Conservation (phyloP, 805 yeast species). For the Pichia occidentalis region DNA sequence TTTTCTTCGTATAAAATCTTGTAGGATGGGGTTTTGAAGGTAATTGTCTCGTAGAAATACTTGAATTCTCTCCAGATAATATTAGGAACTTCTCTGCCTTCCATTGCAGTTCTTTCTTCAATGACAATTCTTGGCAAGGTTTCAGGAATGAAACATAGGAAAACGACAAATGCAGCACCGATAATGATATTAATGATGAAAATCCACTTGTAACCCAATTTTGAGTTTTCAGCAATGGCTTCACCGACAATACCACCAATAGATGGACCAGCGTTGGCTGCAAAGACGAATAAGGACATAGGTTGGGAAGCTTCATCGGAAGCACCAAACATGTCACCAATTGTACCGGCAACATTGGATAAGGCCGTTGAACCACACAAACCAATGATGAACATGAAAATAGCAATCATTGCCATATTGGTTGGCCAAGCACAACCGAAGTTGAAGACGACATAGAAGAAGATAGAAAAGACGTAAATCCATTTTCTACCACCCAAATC, state of each 20-base stretch:
- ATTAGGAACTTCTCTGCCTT: constrained; percentile 20
- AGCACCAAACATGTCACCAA: constrained; percentile 31
- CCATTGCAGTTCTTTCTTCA: constrained; percentile 25
- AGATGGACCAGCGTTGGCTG: constrained; percentile 33
- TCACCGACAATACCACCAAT: constrained; percentile 34
- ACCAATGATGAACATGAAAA: constrained; percentile 30
- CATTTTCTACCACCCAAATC: constrained; percentile 34
- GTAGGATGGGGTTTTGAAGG: constrained; percentile 20
- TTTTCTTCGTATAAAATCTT: constrained; percentile 11
- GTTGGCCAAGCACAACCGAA: constrained; percentile 32
- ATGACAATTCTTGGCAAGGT: constrained; percentile 33
- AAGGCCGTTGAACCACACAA: constrained; percentile 29
- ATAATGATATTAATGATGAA: constrained; percentile 30
- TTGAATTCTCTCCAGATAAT: constrained; percentile 25
- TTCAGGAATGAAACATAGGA: constrained; percentile 27
- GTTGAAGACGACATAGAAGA: constrained; percentile 26
- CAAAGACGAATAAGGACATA: constrained; percentile 30
- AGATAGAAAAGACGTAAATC: constrained; percentile 29
- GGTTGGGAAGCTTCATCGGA: constrained; percentile 32
- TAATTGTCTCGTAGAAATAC: constrained; percentile 15
- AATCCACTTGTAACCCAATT: constrained; percentile 30
- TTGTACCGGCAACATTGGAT: constrained; percentile 32
- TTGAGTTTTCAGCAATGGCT: constrained; percentile 27
- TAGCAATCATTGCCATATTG: constrained; percentile 30
- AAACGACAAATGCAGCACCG: constrained; percentile 23